Evolutionary conservation across 305 asterid genomes (phyloP).

Genomic region (Fraxinus dipetala): DNA sequence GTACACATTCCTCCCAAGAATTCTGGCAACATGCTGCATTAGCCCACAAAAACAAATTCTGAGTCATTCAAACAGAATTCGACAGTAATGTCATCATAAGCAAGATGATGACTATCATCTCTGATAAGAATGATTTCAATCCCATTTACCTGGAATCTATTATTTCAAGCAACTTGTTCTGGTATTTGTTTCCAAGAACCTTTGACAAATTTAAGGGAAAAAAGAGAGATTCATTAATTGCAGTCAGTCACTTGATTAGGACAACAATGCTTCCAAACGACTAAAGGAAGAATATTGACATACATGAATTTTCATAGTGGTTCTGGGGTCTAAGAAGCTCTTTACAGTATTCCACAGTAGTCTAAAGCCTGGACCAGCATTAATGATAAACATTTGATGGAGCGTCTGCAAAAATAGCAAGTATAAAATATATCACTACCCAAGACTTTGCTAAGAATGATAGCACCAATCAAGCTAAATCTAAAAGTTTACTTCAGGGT

Average conservation of each 20-base stretch:
- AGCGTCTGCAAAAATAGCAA: conserved; percentile 66
- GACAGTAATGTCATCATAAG: background rate
- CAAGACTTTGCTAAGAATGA: conserved; percentile 20
- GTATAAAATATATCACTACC: conserved; percentile 11
- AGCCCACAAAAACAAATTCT: conserved; percentile 13
- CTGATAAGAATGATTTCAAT: background rate
- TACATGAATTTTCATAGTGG: conserved; percentile 95
- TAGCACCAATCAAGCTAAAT: background rate
- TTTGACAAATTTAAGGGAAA: conserved; percentile 30
- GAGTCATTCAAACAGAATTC: background rate
- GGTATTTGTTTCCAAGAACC: conserved; percentile 94
- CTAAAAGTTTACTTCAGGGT: conserved; percentile 71
- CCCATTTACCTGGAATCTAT: conserved; percentile 70
- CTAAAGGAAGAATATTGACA: conserved; percentile 21
- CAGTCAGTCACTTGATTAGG: conserved; percentile 1
- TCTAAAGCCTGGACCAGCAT: conserved; percentile 93
- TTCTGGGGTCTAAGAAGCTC: conserved; percentile 87
- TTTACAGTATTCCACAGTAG: conserved; percentile 87
- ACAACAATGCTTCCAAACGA: conserved; percentile 6
- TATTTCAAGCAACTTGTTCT: conserved; percentile 77
- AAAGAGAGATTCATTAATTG: conserved; percentile 14
- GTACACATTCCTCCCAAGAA: conserved; percentile 85
- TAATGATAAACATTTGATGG: conserved; percentile 94
- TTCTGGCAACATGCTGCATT: conserved; percentile 83
- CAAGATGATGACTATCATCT: background rate